These are phyloP conservation scores for Diaporthe vexans DNA, from an alignment of 2,329 filamentous ascomycete species.

Conservation along the genomic window DNA sequence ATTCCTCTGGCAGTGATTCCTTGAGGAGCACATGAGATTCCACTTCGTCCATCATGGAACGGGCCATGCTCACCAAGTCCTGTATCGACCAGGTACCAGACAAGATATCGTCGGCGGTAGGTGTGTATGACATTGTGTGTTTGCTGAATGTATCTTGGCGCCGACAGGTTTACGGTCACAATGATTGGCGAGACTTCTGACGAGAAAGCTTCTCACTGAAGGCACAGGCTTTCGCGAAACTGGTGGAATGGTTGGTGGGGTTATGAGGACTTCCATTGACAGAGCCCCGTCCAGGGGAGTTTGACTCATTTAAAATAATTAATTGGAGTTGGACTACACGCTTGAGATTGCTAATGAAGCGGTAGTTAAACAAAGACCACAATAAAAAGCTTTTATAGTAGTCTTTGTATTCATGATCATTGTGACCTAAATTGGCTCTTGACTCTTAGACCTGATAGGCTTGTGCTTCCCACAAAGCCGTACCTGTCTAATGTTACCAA, in stretches of 20 bases:
- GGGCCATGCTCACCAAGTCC: fast-evolving
- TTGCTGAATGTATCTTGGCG: not conserved
- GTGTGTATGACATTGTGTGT: not conserved
- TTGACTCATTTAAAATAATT: not conserved
- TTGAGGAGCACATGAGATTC: not conserved
- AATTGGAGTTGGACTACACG: fast-evolving
- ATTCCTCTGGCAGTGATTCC: not conserved
- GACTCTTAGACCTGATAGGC: fast-evolving
- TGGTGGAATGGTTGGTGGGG: no score
- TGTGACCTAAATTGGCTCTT: no score
- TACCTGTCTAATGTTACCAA: no score
- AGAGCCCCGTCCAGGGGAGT: no score
- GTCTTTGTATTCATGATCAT: not conserved
- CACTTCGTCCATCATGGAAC: not conserved
- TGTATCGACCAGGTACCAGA: not conserved
- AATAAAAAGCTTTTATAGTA: no score
- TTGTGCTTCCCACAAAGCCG: not conserved
- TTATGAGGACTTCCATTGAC: no score
- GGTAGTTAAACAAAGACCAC: not conserved
- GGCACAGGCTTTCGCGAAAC: not conserved
- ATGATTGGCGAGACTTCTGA: not conserved
- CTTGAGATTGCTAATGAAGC: not conserved
- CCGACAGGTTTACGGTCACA: not conserved
- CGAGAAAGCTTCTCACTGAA: no score
- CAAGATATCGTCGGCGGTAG: not conserved